Percentiles rank a stretch among this genome's conserved stretches.
These are phyloP conservation scores for Zoysia japonica DNA, from an alignment of 176 grass and related monocot species.

Conservation along the genomic window DNA sequence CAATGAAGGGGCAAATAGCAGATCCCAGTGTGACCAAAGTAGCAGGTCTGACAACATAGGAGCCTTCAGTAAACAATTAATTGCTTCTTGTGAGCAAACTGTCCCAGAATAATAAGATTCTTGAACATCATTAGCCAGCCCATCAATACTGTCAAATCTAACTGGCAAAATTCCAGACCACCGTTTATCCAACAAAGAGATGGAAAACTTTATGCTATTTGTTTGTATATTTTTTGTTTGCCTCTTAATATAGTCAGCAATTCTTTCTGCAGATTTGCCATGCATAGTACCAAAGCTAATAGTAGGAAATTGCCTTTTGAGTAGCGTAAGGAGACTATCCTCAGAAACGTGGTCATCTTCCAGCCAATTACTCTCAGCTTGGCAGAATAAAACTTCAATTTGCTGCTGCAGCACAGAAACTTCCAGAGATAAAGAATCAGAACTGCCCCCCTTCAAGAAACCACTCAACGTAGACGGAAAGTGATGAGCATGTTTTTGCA, in stretches of 20 bases:
- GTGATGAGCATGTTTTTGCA: conserved; percentile 60
- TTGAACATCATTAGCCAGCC: conserved; percentile 12
- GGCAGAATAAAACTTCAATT: conserved; percentile 65
- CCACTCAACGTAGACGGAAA: conserved; percentile 49
- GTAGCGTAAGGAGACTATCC: conserved; percentile 60
- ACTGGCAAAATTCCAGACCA: conserved; percentile 47
- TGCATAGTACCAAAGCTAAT: conserved; percentile 57
- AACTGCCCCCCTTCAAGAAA: conserved; percentile 48
- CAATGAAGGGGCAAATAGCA: conserved; percentile 74
- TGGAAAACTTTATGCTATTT: conserved; percentile 66
- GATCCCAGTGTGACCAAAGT: conserved; percentile 88
- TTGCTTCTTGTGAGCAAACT: conserved; percentile 62
- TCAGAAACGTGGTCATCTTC: conserved; percentile 43
- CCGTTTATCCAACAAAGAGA: conserved; percentile 72
- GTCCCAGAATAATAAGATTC: conserved; percentile 50
- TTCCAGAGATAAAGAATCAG: conserved; percentile 42
- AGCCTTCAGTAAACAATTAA: conserved; percentile 71
- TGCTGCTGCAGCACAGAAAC: conserved; percentile 66
- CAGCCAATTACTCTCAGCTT: conserved; percentile 57
- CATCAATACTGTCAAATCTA: conserved; percentile 33
- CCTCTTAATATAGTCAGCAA: conserved; percentile 37
- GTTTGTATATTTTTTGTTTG: conserved; percentile 48
- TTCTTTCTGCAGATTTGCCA: conserved; percentile 40
- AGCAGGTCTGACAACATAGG: conserved; percentile 95
- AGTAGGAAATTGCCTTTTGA: conserved; percentile 85